Base-by-base conservation (phyloP, 2,329 filamentous ascomycete species). In the Phialophora expanda region DNA sequence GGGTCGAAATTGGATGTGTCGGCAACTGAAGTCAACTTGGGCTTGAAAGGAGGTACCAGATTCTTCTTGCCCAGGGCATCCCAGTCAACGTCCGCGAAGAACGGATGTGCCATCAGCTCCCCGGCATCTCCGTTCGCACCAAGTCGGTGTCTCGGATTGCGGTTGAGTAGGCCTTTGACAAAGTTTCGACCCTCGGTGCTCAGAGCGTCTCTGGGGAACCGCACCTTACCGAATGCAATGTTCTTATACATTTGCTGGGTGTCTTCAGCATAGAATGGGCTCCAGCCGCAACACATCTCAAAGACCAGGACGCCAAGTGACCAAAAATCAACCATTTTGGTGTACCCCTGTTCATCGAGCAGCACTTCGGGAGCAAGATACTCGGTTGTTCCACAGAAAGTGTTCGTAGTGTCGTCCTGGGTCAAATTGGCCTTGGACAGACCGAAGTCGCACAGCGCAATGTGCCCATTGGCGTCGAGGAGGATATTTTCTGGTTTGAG, bases 191-290 rank as follows among this genome's bases (percentile, higher is more conserved):
- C 95, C 78, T 99, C 95, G 48, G 93, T 90, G 67, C 93, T 97
- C 34, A 99, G 83, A 1, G 95, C 96, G 78, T 99, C 95, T 71
- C 93, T 87, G 7, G 95, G 95, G 78, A 99, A 99, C 67, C 95
- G 87, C 65, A 99, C 95, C 77, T 99, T 99, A 76, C 95, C 95
- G 75, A 99, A 99, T 0, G 95, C 95, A 76, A 99, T 99, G 81
- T 99, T 99, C 84, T 99, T 99, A 84, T 99, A 99, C 95, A 99
- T 99, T 78, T 99, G 95, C 79, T 99, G 95, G 0, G 95, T 99
- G 76, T 99, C 95, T 75, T 99, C 95, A 64, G 95, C 95, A 74
- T 98, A 99, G 80, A 99, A 99, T 0, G 95, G 95, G 74, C 93
- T 97, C 95, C 95, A 99, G 38, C 95, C 95, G 74, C 95, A 99